These are phyloP conservation scores for Tulasnella sp. DNA, from an alignment of 768 basidiomycete species.

Conservation along the genomic window DNA sequence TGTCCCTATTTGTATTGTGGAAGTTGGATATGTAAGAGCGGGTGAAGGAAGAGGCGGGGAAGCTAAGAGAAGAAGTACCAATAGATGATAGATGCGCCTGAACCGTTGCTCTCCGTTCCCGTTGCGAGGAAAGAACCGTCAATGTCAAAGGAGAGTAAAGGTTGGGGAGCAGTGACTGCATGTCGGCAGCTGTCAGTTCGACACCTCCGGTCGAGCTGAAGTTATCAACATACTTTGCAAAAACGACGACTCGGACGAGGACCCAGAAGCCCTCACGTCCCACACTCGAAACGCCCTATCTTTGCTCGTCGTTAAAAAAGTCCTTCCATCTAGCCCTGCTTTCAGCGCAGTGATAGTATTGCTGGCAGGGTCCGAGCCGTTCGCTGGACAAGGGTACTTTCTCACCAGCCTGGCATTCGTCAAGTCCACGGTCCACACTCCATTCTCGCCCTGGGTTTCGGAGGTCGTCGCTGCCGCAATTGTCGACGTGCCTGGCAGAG, in stretches of 20 bases:
- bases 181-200: no score
- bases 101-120: conserved; percentile 69
- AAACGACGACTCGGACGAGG: conserved; percentile 55
- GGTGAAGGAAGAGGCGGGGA: not conserved
- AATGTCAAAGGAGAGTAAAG: conserved; percentile 46
- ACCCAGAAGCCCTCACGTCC: conserved; percentile 56
- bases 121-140: conserved; percentile 74
- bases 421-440: conserved; percentile 12
- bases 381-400: conserved; percentile 13
- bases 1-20: conserved; percentile 57
- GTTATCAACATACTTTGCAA: conserved; percentile 37
- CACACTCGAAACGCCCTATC: conserved; percentile 71
- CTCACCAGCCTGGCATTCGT: not conserved
- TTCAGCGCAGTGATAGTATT: not conserved
- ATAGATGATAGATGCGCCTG: conserved; percentile 79
- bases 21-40: not conserved
- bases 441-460: not conserved
- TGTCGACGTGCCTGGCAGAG: not conserved
- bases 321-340: not conserved
- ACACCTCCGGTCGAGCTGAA: no score
- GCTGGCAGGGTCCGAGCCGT: not conserved
- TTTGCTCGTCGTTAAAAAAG: conserved; percentile 61
- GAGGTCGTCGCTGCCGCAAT: not conserved
- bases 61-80: conserved; percentile 51
- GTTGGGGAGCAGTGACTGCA: not conserved